These are phyloP conservation scores for Metschnikowia koreensis DNA, from an alignment of 805 yeast species.

Conservation along the genomic window DNA sequence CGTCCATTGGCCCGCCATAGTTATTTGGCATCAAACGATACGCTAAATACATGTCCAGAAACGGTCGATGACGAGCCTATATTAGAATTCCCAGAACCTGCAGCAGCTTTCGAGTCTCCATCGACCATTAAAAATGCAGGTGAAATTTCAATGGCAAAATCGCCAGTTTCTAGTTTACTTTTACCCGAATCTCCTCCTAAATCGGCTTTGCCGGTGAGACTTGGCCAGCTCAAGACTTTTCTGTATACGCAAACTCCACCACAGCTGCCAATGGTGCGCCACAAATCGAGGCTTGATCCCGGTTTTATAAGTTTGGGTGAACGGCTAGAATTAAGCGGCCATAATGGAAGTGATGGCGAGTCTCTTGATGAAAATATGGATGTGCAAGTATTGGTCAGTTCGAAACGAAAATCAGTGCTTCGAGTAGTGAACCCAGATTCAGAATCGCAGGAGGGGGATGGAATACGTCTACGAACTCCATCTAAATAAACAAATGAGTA, in stretches of 20 bases:
- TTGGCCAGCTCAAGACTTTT: conserved; percentile 23
- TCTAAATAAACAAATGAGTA: conserved; percentile 1
- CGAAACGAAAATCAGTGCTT: conserved; percentile 58
- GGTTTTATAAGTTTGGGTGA: conserved; percentile 10
- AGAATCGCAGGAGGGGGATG: neutral
- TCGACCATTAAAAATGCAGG: neutral
- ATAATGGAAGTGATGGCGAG: conserved; percentile 28
- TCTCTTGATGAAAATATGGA: conserved; percentile 52
- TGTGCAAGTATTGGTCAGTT: conserved; percentile 70
- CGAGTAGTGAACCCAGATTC: conserved; percentile 62
- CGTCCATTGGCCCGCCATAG: conserved; percentile 19
- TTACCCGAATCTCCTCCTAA: neutral
- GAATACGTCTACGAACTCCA: conserved; percentile 15
- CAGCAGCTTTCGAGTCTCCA: neutral
- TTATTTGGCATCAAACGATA: conserved; percentile 32
- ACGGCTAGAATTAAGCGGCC: conserved; percentile 4
- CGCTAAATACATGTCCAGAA: conserved; percentile 11
- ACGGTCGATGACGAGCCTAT: neutral
- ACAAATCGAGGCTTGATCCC: conserved; percentile 17
- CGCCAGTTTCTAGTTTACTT: neutral
- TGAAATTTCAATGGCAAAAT: conserved; percentile 1
- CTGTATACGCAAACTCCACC: conserved; percentile 25
- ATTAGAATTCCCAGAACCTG: neutral
- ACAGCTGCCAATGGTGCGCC: conserved; percentile 18
- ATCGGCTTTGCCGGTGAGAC: conserved; percentile 13